Conservation (phyloP, 1,284 basidiomycete species). For the Malassezia equina region DNA sequence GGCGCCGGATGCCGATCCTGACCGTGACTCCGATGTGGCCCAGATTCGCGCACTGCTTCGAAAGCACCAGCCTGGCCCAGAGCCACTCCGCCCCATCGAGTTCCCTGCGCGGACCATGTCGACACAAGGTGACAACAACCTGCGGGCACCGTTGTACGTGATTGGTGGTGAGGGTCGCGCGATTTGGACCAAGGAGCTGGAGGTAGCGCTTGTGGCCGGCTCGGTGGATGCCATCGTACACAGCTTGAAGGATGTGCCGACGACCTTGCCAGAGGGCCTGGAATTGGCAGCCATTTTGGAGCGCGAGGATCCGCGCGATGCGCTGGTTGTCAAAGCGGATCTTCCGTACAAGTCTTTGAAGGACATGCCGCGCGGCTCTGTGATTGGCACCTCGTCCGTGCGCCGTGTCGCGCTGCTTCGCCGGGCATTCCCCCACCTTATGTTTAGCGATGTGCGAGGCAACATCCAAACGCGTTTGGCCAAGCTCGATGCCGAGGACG, state of each 20-base stretch:
- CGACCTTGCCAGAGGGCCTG: slow-evolving; percentile 70
- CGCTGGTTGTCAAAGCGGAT: slow-evolving; percentile 73
- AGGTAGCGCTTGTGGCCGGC: slow-evolving; percentile 64
- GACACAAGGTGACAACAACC: slow-evolving; percentile 83
- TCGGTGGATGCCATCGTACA: slow-evolving; percentile 88
- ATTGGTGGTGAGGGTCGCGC: slow-evolving; percentile 57
- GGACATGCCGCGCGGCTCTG: slow-evolving; percentile 75
- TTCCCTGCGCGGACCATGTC: slow-evolving; percentile 65
- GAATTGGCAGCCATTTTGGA: slow-evolving; percentile 74
- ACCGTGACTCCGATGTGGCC: slow-evolving; percentile 13
- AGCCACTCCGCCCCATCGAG: slow-evolving; percentile 19
- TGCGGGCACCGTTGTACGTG: slow-evolving; percentile 56
- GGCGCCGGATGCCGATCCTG: background rate
- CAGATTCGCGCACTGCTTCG: slow-evolving; percentile 20
- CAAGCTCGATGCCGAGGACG: slow-evolving; percentile 76
- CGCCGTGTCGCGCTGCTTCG: slow-evolving; percentile 82
- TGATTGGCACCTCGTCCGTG: slow-evolving; percentile 89
- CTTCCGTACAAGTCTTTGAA: slow-evolving; percentile 61
- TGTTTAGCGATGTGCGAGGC: slow-evolving; percentile 68
- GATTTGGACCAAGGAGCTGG: slow-evolving; percentile 90
- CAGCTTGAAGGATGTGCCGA: slow-evolving; percentile 87
- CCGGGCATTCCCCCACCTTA: slow-evolving; percentile 65
- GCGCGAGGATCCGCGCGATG: slow-evolving; percentile 81
- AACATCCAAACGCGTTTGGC: slow-evolving; percentile 62
- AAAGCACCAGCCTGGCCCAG: background rate